Evolutionary conservation across 176 grass and related monocot species (phyloP), one percentile per base, ranked within the genome.

Genomic region (Ampelocalamus luodianensis): DNA sequence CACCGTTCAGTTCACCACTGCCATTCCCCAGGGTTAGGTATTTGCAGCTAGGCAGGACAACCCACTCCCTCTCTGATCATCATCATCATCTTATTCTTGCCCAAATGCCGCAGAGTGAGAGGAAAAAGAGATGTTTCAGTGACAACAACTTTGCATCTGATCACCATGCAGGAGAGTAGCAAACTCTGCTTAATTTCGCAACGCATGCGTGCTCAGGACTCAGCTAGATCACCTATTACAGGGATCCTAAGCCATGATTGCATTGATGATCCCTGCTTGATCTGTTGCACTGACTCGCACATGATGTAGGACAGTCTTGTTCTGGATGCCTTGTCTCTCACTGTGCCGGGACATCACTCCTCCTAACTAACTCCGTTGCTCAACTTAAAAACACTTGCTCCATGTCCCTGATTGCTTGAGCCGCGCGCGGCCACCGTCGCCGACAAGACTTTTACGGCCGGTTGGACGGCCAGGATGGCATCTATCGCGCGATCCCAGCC

Each of bases 181-280:
- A n/a, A 55, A 8, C 18, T 61, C 0, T 4, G 56, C 2, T 4
- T 11, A 11, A 10, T 24, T 23, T 59, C 20, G 44, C 44, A 12
- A 12, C 14, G n/a, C 58, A 13, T 26, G 11, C 20, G 1, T 56
- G 48, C 29, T 22, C 55, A 26, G 29, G 13, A 5, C 53, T 42
- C 42, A 4, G 34, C 64, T n/a, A n/a, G n/a, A n/a, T 84, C 82
- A 65, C 59, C 82, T 40, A 68, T 68, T n/a, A n/a, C 71, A 43
- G 27, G 82, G 40, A 65, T 42, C 60, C 43, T 27, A 55, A 40
- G 71, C 27, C 80, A 72, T 20, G 37, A 36, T 8, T 12, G 53
- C 50, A 70, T 45, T 54, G 55, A 79, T 79, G 58, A 20, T 48
- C 22, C 4, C 38, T 23, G 9, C 26, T 15, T 55, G 49, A 70